These are phyloP conservation scores for Polyporus arcularius DNA, from an alignment of 768 basidiomycete genomes.

Conservation along the genomic window DNA sequence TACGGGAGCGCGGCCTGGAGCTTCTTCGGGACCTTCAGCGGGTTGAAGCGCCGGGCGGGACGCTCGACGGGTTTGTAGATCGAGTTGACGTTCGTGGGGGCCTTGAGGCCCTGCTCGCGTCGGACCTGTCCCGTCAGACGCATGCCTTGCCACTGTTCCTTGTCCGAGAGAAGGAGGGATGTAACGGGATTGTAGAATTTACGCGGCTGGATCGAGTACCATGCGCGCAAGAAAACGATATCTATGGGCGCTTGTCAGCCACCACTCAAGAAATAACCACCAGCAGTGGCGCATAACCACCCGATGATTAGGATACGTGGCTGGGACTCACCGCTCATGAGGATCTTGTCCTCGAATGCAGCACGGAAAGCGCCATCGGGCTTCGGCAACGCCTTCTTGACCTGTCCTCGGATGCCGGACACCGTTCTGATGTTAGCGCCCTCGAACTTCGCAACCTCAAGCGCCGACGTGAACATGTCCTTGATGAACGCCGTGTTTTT, in stretches of 20 bases:
- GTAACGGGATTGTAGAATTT: conserved; percentile 98
- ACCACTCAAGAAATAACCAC: neutral
- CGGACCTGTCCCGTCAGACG: conserved; percentile 92
- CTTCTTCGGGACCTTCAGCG: conserved; percentile 84
- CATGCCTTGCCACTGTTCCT: conserved; percentile 90
- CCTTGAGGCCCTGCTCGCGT: conserved; percentile 80
- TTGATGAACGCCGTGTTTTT: conserved; percentile 98
- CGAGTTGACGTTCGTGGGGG: conserved; percentile 81
- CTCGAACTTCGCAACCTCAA: conserved; percentile 98
- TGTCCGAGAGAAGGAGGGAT: conserved; percentile 82
- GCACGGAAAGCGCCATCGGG: conserved; percentile 96
- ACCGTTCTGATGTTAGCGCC: conserved; percentile 96
- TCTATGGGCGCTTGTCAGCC: conserved; percentile 40
- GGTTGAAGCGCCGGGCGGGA: conserved; percentile 82
- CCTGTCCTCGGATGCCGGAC: conserved; percentile 92
- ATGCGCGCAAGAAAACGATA: conserved; percentile 92
- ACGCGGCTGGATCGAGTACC: conserved; percentile 94
- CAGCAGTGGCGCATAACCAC: too few species aligned
- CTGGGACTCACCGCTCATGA: conserved; percentile 81
- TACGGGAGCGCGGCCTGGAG: conserved; percentile 91
- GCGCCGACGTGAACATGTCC: conserved; percentile 92
- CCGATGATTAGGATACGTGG: too few species aligned
- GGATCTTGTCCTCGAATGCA: conserved; percentile 96
- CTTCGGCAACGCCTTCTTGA: conserved; percentile 94
- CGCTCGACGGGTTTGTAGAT: conserved; percentile 85